Evolutionary conservation across 75 land plant genomes (phyloP).

Genomic region (Pinus tabuliformis): DNA sequence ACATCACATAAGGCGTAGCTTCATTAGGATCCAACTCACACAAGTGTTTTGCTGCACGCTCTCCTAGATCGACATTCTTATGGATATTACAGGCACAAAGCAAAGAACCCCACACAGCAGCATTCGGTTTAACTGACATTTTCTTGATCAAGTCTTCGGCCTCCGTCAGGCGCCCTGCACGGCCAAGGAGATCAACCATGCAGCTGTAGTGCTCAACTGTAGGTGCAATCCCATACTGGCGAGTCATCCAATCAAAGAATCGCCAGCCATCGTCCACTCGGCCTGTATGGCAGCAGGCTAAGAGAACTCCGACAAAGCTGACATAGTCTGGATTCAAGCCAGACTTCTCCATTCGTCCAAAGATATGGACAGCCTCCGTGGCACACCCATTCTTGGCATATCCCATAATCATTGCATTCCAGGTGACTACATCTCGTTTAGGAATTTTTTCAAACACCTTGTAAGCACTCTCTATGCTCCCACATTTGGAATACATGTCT

Average conservation of each 20-base stretch:
- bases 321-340: conserved; percentile 17
- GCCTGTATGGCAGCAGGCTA: conserved; percentile 22
- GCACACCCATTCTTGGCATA: conserved; percentile 18
- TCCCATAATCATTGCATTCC: conserved; percentile 35
- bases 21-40: conserved; percentile 12
- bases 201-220: conserved; percentile 17
- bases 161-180: conserved; percentile 15
- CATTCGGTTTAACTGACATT: conserved; percentile 20
- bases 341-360: conserved; percentile 9
- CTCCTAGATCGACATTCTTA: conserved; percentile 1
- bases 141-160: conserved; percentile 18
- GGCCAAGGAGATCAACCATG: conserved; percentile 27
- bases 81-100: conserved; percentile 29
- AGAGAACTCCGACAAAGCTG: conserved; percentile 12
- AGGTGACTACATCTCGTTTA: conserved; percentile 20
- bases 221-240: not conserved
- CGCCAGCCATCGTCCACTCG: conserved; percentile 22
- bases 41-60: conserved; percentile 8
- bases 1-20: conserved; percentile 17
- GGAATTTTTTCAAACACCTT: conserved; percentile 35
- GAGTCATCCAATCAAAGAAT: conserved; percentile 6
- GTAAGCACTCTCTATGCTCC: conserved; percentile 11
- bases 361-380: conserved; percentile 2
- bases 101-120: conserved; percentile 18
- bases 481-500: conserved; percentile 27